A percentile compares a stretch with the other conserved stretches of the same genome.
Conservation (phyloP, 768 basidiomycete genomes). For the Leccinellum luteum region DNA sequence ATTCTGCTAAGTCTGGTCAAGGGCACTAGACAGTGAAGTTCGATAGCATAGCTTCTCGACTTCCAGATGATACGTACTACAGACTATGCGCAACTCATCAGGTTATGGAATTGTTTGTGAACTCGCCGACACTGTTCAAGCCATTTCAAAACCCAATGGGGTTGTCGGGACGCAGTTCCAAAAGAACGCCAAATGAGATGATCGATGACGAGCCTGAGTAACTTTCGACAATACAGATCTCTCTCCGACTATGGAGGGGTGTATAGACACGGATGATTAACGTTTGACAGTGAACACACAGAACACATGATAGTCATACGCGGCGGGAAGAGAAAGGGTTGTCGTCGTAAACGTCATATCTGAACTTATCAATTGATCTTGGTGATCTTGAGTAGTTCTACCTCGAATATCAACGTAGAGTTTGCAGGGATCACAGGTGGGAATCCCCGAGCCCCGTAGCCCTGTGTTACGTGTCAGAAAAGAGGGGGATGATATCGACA, state of each 20-base stretch:
- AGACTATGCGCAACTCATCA: not conserved
- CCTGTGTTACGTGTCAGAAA: slow-evolving; percentile 39
- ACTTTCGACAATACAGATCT: not conserved
- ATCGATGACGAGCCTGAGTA: not conserved
- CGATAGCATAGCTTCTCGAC: not conserved
- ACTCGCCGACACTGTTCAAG: not conserved
- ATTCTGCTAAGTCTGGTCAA: not conserved
- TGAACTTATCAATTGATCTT: slow-evolving; percentile 50
- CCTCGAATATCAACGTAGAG: slow-evolving; percentile 74
- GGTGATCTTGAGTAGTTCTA: slow-evolving; percentile 81
- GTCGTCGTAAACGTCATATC: slow-evolving; percentile 24
- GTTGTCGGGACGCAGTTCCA: not conserved
- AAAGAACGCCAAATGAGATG: not conserved
- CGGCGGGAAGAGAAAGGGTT: slow-evolving; percentile 6
- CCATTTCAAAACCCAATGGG: not conserved
- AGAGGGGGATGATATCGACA: slow-evolving; percentile 1
- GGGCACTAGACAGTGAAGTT: not conserved
- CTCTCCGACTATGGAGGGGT: not conserved
- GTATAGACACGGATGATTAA: slow-evolving; percentile 17
- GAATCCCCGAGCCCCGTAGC: slow-evolving; percentile 72
- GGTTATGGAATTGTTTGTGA: not conserved
- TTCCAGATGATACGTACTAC: too few species aligned
- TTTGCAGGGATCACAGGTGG: slow-evolving; percentile 78
- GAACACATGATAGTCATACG: slow-evolving; percentile 24
- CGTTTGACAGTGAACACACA: slow-evolving; percentile 18